Base-by-base conservation (phyloP, 129 eudicot species). In the Logfia minima region DNA sequence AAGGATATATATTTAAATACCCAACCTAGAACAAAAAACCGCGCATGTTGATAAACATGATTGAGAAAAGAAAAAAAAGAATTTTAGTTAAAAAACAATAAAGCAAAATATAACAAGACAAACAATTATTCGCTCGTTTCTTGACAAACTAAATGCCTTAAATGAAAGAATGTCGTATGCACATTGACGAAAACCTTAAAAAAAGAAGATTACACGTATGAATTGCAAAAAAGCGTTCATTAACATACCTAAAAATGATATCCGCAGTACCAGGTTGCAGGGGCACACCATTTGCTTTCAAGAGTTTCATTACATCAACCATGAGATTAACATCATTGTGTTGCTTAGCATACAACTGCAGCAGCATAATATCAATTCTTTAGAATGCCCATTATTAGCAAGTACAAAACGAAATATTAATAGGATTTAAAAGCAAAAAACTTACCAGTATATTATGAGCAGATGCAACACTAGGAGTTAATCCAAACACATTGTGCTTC, bases 231-330 rank as follows among this genome's bases (percentile, higher is more conserved):
- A 9, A n/a, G n/a, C 13, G 8, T 35, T 16, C 19, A 63, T 61
- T 8, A 41, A 1, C 13, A 60, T 89, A 93, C 98, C 97, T 89
- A 74, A 94, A 87, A 65, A 91, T 80, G 55, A 89, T 79, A 83
- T 94, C 98, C 5, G 97, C 96, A 0, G 97, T 94, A 55, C 97
- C 96, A 89, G 97, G 92, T 78, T 89, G 98, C 81, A 91, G 80
- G 45, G 88, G 93, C 66, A 94, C 71, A 77, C 86, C 92, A 82
- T 91, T 94, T 70, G 53, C 83, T 79, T 91, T 87, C 79, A 94
- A 66, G 71, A 86, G 93, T 52, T 85, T 85, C 96, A 94, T 86
- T 35, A 91, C 80, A 26, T 89, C 90, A 31, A 72, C 84, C 97
- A 91, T 83, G 73, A 94, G 92, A 59, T 83, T 75, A 75, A 78